Percentiles rank a stretch among this genome's conserved stretches.
phyloP scores from a whole-genome alignment of 176 grass and related monocot genomes.

The Carex myosuroides region DNA sequence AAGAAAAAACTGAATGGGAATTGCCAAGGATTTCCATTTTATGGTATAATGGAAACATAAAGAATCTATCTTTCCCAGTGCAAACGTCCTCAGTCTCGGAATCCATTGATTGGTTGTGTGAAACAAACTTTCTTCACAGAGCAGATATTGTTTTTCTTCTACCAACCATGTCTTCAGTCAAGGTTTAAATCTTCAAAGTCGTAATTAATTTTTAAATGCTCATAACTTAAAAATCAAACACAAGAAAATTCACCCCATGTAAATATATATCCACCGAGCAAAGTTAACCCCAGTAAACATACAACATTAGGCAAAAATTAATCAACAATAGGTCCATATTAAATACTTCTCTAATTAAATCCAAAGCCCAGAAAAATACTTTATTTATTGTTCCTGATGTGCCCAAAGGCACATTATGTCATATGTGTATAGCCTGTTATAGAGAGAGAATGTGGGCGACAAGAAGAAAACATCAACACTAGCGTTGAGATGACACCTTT shows the following conservation, averaged over 20 bases:
- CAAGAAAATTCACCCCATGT: background rate
- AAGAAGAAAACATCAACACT: constrained; percentile 27
- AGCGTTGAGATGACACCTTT: constrained; percentile 34
- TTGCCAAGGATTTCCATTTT: background rate
- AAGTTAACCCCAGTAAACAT: background rate
- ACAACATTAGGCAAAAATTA: no score
- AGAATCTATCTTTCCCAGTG: background rate
- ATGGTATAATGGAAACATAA: background rate
- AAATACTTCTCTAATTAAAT: background rate
- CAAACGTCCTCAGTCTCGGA: background rate
- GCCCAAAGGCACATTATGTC: background rate
- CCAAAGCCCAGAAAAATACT: background rate
- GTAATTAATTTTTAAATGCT: background rate
- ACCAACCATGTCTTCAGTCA: background rate
- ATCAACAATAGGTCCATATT: background rate
- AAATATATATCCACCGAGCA: background rate
- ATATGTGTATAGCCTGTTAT: background rate
- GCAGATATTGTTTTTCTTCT: background rate
- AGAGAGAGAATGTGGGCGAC: constrained; percentile 24
- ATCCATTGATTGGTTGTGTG: background rate
- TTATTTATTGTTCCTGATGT: background rate
- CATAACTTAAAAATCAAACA: background rate
- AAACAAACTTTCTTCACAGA: background rate
- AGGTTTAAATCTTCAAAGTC: no score
- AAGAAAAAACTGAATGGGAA: background rate